Evolutionary conservation across 148 eudicot genomes (phyloP), one percentile per base, ranked within the genome.

Genomic region (Amaranthus cruentus): DNA sequence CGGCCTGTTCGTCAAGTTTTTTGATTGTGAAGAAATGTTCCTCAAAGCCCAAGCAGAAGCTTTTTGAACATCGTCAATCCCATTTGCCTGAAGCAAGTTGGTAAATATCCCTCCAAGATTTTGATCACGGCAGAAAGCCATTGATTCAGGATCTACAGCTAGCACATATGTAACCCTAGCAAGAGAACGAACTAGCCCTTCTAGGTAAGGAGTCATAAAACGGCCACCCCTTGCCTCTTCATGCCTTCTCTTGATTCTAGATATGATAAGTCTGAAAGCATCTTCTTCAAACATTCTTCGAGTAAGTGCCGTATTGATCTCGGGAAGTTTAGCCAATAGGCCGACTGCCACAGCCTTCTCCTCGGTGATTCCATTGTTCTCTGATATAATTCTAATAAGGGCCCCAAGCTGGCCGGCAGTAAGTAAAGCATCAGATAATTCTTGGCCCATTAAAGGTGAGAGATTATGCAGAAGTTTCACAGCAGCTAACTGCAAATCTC

Each of bases 291-390:
- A 84, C 90, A 93, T 84, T 74, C 86, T 87, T 47, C 85, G 77
- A 1, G 98, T 90, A 62, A 93, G 88, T 21, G 78, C 86, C 50
- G 75, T 42, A 61, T 90, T 96, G 68, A 74, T 78, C 77, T 86
- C 93, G 0, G 96, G 96, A 12, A 93, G 87, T 74, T 88, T 88
- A 9, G 98, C 93, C 54, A 93, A 72, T 55, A 93, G 90, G 14
- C 96, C 88, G 68, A 81, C 88, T 47, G 96, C 89, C 6, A 84
- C 96, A 3, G 93, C 93, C 70, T 93, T 96, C 88, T 93, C 98
- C 80, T 93, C 96, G 0, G 88, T 61, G 68, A 85, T 89, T n/a
- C 85, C 83, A 43, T 56, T 76, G 51, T 85, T 81, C 50, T 89
- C 96, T 4, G 84, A 73, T 73, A 88, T 78, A 46, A 93, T 87